Base-by-base conservation (phyloP, 1,284 basidiomycete genomes). In the Tetrapyrgos nigripes region DNA sequence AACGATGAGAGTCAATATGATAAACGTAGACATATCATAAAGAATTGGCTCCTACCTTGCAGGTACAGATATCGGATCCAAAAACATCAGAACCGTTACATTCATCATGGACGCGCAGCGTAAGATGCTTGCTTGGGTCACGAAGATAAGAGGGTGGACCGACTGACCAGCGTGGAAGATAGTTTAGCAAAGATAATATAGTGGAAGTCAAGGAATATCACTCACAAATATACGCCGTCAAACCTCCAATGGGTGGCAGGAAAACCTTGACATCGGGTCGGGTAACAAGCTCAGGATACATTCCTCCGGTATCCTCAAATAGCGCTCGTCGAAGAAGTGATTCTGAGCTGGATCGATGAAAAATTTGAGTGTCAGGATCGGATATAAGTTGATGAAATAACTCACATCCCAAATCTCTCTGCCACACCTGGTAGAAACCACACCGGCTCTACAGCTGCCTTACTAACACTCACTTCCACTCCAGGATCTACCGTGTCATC, bases 391-490 rank as follows among this genome's bases (percentile, higher is more conserved):
- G 26, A 46, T n/a, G 33, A 44, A 9, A 19, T 31, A 23, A 80
- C 89, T 70, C 64, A 92, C 91, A 97, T 94, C 43, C 88, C 91
- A 68, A 97, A 93, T 28, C 94, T 82, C 65, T 93, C 88, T 1
- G 94, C 94, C 1, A 97, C 88, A n/a, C 96, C 95, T 37, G 97
- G 96, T 0, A 98, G 79, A 73, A 91, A 95, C 96, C 96, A 98
- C 11, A 97, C 94, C 0, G 93, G 94, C 69, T 96, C 94, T 9
- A 96, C 89, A 0, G 93, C 93, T 0, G 93, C 94, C 77, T 97
- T 97, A 70, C 87, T 88, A n/a, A 90, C 86, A 56, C 81, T 86
- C 24, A 97, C 85, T 77, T 98, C 96, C 27, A 97, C 86, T 19
- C 96, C 96, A 28, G 89, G 88, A 65, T 93, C 87, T 35, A 82